A percentile compares a stretch with the other conserved stretches of the same genome.
Conservation (phyloP, 2,329 filamentous ascomycete species). For the Endocalyx cinctus region DNA sequence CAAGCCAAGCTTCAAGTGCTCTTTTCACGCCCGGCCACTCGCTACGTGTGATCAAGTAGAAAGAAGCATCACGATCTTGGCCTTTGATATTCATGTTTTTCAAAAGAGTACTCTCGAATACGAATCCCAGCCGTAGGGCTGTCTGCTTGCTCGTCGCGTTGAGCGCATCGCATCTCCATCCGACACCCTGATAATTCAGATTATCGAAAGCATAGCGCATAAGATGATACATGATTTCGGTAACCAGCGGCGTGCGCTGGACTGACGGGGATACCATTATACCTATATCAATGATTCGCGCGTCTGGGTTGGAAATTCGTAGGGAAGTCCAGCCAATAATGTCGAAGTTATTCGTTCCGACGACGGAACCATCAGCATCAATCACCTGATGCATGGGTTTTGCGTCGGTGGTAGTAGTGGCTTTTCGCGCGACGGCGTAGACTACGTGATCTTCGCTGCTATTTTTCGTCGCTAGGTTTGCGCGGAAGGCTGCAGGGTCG, state of each 20-base stretch:
- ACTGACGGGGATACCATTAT: conserved; percentile 47
- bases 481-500: conserved; percentile 14
- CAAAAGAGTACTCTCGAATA: conserved; percentile 55
- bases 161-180: conserved; percentile 60
- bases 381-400: conserved; percentile 11
- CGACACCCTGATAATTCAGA: conserved; percentile 51
- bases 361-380: conserved; percentile 12
- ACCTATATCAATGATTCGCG: conserved; percentile 53
- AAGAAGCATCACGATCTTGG: conserved; percentile 53
- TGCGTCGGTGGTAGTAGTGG: neutral
- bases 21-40: conserved; percentile 50
- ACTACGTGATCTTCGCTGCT: too few species aligned
- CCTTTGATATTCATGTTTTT: conserved; percentile 59
- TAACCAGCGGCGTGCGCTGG: conserved; percentile 50
- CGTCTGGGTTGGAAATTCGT: conserved; percentile 41
- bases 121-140: conserved; percentile 54
- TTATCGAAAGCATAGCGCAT: conserved; percentile 48
- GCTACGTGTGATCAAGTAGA: conserved; percentile 53
- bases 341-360: conserved; percentile 29
- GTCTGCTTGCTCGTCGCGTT: conserved; percentile 51
- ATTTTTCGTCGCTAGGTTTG: conserved; percentile 10
- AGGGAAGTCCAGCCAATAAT: too few species aligned
- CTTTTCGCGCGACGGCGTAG: too few species aligned
- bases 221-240: conserved; percentile 55
- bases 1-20: conserved; percentile 51